Conservation (phyloP, 2,329 filamentous ascomycete genomes). For the Cytospora chrysosperma region DNA sequence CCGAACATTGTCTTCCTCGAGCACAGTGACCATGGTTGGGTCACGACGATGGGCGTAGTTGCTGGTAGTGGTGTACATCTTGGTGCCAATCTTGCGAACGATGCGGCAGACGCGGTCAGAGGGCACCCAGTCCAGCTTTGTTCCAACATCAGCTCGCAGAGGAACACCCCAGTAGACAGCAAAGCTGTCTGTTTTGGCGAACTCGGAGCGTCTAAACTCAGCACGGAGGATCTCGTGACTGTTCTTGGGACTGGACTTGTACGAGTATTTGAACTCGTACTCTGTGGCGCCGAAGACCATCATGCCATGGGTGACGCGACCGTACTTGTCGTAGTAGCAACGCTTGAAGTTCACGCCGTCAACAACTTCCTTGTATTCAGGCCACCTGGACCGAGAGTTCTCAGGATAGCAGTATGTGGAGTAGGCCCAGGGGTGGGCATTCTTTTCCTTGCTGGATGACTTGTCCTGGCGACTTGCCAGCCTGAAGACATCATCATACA, state of each 20-base stretch:
- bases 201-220: constrained; percentile 29
- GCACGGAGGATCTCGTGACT: constrained; percentile 36
- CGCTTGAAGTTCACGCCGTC: constrained; percentile 27
- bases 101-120: constrained; percentile 37
- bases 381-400: constrained; percentile 27
- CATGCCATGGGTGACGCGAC: constrained; percentile 34
- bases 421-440: constrained; percentile 19
- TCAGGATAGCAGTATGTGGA: constrained; percentile 32
- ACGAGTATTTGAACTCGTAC: constrained; percentile 38
- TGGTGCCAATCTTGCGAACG: constrained; percentile 30
- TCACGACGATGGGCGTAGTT: constrained; percentile 39
- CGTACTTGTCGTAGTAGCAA: constrained; percentile 37
- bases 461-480: constrained; percentile 29
- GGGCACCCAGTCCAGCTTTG: constrained; percentile 35
- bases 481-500: constrained; percentile 33
- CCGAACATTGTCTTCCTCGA: constrained; percentile 28
- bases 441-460: constrained; percentile 24
- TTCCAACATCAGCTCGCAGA: constrained; percentile 28
- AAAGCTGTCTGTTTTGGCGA: constrained; percentile 29
- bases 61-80: constrained; percentile 33
- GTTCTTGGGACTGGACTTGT: constrained; percentile 35
- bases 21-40: constrained; percentile 35
- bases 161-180: constrained; percentile 38
- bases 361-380: constrained; percentile 30
- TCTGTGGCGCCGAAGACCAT: constrained; percentile 30